These are phyloP conservation scores for Verticillium nonalfalfae DNA, from an alignment of 2,329 filamentous ascomycete genomes.

Conservation along the genomic window DNA sequence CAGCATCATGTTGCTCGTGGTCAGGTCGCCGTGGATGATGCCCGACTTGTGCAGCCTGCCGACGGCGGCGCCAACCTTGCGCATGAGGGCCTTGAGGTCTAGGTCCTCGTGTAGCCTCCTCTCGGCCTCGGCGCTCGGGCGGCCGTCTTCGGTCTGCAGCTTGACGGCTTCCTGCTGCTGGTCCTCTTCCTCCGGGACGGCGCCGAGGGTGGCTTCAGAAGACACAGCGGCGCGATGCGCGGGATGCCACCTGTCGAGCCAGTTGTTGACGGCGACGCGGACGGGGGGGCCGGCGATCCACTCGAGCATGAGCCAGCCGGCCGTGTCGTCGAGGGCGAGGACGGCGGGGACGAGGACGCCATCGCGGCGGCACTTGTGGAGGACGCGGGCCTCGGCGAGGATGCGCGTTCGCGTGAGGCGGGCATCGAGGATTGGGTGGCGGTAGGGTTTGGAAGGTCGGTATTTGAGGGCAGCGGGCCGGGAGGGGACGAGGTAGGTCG, in stretches of 20 bases:
- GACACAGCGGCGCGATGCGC: constrained; percentile 17
- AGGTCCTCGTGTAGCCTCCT: constrained; percentile 31
- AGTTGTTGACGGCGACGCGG: constrained; percentile 61
- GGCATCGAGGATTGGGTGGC: constrained; percentile 82
- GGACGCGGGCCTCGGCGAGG: constrained; percentile 79
- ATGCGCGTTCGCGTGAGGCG: constrained; percentile 83
- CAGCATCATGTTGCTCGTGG: constrained; percentile 95
- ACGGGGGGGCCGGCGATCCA: constrained; percentile 75
- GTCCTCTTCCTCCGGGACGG: not conserved
- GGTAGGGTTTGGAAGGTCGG: constrained; percentile 84
- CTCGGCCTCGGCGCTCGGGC: not conserved
- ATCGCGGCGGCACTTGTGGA: constrained; percentile 71
- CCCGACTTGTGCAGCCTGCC: constrained; percentile 76
- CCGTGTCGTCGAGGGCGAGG: constrained; percentile 57
- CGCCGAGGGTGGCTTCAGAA: constrained; percentile 21
- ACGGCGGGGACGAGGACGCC: constrained; percentile 79
- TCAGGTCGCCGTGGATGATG: constrained; percentile 90
- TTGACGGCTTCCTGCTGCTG: constrained; percentile 7
- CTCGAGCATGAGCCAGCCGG: constrained; percentile 76
- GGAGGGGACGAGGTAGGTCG: constrained; percentile 64
- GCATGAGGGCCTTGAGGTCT: constrained; percentile 57
- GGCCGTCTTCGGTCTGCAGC: not conserved
- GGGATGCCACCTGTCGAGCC: constrained; percentile 44
- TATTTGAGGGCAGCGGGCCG: constrained; percentile 79
- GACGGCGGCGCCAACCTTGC: constrained; percentile 63